Evolutionary conservation across 768 basidiomycete genomes (phyloP).

Genomic region (Trametes coccinea): DNA sequence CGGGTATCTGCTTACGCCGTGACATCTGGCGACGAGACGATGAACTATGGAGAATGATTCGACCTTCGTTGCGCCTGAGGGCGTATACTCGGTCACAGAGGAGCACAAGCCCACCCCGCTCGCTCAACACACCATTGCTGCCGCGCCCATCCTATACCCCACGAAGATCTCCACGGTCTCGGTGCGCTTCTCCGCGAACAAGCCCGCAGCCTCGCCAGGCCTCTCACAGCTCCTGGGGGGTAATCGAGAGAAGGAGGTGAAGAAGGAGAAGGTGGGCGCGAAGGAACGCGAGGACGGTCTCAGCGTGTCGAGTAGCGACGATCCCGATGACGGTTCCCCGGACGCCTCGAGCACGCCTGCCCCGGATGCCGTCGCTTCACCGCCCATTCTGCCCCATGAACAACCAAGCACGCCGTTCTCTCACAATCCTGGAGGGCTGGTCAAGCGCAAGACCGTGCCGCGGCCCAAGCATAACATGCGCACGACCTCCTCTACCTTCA

Average conservation of each 20-base stretch:
- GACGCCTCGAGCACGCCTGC: conserved; percentile 31
- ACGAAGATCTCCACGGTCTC: conserved; percentile 63
- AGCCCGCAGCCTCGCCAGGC: conserved; percentile 55
- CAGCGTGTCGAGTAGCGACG: conserved; percentile 83
- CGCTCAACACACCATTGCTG: conserved; percentile 39
- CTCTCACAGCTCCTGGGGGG: conserved; percentile 69
- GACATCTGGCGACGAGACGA: conserved; percentile 24
- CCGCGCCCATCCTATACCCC: conserved; percentile 45
- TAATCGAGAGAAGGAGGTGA: conserved; percentile 55
- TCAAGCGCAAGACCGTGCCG: conserved; percentile 63
- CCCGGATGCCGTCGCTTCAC: conserved; percentile 31
- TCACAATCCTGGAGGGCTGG: conserved; percentile 42
- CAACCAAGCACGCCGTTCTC: conserved; percentile 63
- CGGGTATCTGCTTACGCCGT: conserved; percentile 8
- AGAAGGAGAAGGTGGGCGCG: conserved; percentile 34
- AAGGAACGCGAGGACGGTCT: conserved; percentile 50
- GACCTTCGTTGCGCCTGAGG: conserved; percentile 87
- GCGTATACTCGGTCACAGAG: conserved; percentile 85
- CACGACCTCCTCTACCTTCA: conserved; percentile 90
- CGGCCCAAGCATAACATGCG: conserved; percentile 91
- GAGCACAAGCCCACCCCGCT: conserved; percentile 70
- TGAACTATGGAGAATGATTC: conserved; percentile 74
- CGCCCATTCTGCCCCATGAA: conserved; percentile 44
- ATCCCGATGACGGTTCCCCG: conserved; percentile 58
- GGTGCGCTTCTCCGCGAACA: conserved; percentile 61